These are phyloP conservation scores for Leucocoprinus sp. DNA, from an alignment of 768 basidiomycete genomes.

Conservation along the genomic window DNA sequence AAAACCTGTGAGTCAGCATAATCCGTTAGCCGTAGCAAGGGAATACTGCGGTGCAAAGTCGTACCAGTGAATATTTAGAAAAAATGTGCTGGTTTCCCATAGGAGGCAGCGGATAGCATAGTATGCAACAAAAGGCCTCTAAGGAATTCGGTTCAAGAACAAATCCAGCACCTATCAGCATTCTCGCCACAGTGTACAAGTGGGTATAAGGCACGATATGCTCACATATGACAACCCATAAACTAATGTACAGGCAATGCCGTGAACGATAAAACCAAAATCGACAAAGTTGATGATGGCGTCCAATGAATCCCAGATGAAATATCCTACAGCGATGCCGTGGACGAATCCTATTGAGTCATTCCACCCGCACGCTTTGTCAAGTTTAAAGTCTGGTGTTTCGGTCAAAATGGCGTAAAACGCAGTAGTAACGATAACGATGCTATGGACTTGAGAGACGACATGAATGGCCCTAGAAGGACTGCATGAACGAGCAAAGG, in stretches of 20 bases:
- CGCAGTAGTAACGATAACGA: constrained; percentile 60
- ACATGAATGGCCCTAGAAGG: constrained; percentile 54
- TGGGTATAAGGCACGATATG: constrained; percentile 6
- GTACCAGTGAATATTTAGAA: constrained; percentile 84
- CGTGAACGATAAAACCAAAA: constrained; percentile 72
- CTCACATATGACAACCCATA: constrained; percentile 68
- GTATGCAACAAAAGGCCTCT: constrained; percentile 75
- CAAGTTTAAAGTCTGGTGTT: constrained; percentile 36
- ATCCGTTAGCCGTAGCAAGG: neutral
- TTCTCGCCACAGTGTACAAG: neutral
- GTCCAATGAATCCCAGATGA: constrained; percentile 80
- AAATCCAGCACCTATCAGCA: neutral
- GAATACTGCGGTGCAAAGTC: constrained; percentile 10
- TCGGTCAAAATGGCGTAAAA: constrained; percentile 37
- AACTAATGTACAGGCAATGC: constrained; percentile 57
- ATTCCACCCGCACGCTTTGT: constrained; percentile 76
- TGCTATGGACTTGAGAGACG: constrained; percentile 66
- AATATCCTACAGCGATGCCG: constrained; percentile 70
- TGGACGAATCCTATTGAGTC: constrained; percentile 44
- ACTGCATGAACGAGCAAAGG: constrained; percentile 11
- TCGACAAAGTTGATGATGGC: constrained; percentile 60
- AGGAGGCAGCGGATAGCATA: constrained; percentile 70
- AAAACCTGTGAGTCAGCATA: constrained; percentile 37
- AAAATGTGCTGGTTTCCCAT: constrained; percentile 84
- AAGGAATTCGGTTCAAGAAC: neutral